These are phyloP conservation scores for Eimeria zaria DNA, from an alignment of 169 alveolate genomes.

Conservation along the genomic window DNA sequence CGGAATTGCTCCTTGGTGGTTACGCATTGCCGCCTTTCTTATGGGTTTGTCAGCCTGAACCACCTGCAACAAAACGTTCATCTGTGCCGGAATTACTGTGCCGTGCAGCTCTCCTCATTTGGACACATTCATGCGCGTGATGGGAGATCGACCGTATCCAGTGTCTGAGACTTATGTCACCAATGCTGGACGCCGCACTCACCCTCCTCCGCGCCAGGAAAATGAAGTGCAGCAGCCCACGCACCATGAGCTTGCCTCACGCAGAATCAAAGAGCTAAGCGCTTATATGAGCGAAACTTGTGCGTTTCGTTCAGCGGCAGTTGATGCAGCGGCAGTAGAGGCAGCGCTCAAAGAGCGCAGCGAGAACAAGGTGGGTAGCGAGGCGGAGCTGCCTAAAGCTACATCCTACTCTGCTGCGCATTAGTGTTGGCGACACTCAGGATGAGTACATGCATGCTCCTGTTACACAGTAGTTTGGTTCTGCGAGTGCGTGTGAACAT, in stretches of 20 bases:
- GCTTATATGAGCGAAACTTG: slow-evolving; percentile 53
- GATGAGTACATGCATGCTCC: background rate
- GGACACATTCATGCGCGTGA: slow-evolving; percentile 75
- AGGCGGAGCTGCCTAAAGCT: background rate
- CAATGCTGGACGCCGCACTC: slow-evolving; percentile 74
- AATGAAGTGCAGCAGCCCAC: background rate
- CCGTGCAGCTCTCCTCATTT: slow-evolving; percentile 70
- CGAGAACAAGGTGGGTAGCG: slow-evolving; percentile 26
- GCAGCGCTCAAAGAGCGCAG: slow-evolving; percentile 62
- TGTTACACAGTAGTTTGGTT: background rate
- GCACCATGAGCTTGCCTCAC: slow-evolving; percentile 33
- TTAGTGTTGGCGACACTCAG: background rate
- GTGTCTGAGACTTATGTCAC: slow-evolving; percentile 69
- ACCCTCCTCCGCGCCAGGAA: slow-evolving; percentile 29
- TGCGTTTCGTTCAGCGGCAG: slow-evolving; percentile 49
- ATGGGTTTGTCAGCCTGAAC: background rate
- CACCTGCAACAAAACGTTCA: background rate
- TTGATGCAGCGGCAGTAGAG: slow-evolving; percentile 54
- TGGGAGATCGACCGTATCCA: slow-evolving; percentile 75
- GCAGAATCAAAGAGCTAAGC: slow-evolving; percentile 31
- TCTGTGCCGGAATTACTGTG: background rate
- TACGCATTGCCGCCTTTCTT: background rate
- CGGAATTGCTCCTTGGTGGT: background rate
- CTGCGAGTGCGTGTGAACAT: background rate
- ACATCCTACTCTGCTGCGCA: background rate